Percentiles rank a stretch among this genome's conserved stretches.
Evolutionary conservation across 2,329 filamentous ascomycete species (phyloP).

Genomic region (Elsinoe perseae): DNA sequence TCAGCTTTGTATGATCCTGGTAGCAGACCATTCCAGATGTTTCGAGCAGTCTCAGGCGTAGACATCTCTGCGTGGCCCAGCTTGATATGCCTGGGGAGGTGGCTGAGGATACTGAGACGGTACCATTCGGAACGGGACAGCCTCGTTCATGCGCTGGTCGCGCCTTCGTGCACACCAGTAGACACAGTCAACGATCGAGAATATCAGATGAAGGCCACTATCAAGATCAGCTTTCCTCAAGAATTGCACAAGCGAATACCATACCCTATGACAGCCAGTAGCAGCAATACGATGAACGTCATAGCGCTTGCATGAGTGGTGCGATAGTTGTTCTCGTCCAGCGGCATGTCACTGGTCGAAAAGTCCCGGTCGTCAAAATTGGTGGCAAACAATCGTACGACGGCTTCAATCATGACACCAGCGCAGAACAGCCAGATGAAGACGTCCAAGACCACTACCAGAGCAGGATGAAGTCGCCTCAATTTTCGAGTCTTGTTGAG

Average conservation of each 20-base stretch:
- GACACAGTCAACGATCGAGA: background rate
- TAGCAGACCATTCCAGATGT: too few species aligned
- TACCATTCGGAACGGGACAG: background rate
- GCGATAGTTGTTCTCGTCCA: background rate
- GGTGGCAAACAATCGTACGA: background rate
- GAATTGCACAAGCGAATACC: background rate
- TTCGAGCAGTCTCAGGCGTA: background rate
- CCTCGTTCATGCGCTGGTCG: background rate
- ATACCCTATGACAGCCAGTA: background rate
- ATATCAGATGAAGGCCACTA: background rate
- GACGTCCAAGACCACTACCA: background rate
- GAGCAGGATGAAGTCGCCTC: background rate
- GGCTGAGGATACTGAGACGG: background rate
- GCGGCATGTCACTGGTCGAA: background rate
- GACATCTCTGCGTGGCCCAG: background rate
- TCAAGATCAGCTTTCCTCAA: background rate
- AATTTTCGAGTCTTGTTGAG: background rate
- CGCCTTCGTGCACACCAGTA: background rate
- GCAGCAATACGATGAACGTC: background rate
- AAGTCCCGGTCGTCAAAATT: background rate
- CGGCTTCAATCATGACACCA: constrained; percentile 1
- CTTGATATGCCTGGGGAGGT: background rate
- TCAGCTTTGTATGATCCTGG: too few species aligned
- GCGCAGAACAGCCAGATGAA: constrained; percentile 3
- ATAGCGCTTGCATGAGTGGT: background rate